These are phyloP conservation scores for Chrysanthemum lavandulifolium DNA, from an alignment of 129 eudicot species.

Conservation along the genomic window DNA sequence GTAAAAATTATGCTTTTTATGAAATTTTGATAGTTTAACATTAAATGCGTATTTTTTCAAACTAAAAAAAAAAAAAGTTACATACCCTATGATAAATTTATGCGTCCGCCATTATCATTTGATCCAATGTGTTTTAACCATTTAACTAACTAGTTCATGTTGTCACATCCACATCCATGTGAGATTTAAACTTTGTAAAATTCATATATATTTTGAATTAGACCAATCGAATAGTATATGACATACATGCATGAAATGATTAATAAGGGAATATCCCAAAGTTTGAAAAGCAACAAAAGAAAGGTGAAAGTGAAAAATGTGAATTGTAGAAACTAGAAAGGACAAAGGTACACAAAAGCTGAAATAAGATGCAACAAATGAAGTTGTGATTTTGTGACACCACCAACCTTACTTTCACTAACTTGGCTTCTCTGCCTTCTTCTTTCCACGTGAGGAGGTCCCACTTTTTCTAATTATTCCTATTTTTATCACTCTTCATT, in stretches of 20 bases:
- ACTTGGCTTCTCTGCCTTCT: slow-evolving; percentile 24
- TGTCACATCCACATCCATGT: background rate
- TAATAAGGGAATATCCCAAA: slow-evolving; percentile 10
- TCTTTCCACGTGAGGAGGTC: slow-evolving; percentile 32
- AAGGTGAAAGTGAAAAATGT: slow-evolving; percentile 3
- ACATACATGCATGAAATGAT: background rate
- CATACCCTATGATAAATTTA: no score
- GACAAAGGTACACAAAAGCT: slow-evolving; percentile 16
- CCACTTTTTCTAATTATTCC: slow-evolving; percentile 4
- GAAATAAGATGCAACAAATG: slow-evolving; percentile 26
- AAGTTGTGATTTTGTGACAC: slow-evolving; percentile 28
- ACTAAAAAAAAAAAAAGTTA: no score
- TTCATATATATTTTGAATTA: background rate
- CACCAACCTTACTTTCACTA: slow-evolving; percentile 28
- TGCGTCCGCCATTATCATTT: no score
- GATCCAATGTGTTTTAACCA: background rate
- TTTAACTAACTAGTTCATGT: background rate
- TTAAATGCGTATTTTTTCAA: no score
- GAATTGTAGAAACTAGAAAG: background rate
- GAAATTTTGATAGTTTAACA: no score
- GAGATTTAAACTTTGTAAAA: background rate
- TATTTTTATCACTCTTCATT: background rate
- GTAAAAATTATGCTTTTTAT: no score
- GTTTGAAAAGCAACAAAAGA: slow-evolving; percentile 17
- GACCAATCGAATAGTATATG: background rate